Base-by-base conservation (phyloP, 2,329 filamentous ascomycete genomes). In the Cladosporium velox region DNA sequence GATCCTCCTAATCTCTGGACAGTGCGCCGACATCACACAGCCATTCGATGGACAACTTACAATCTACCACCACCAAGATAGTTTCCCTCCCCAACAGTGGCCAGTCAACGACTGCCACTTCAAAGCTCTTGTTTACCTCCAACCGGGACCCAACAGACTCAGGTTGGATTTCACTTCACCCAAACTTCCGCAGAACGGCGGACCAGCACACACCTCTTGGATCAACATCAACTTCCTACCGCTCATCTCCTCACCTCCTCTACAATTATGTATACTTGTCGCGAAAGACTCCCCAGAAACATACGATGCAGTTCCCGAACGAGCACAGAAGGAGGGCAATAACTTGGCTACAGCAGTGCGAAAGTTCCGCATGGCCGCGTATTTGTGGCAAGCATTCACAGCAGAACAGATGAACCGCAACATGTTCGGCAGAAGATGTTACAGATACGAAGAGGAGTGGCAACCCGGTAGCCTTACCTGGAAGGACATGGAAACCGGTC, bases 301-400 rank as follows among this genome's bases (percentile, higher is more conserved):
- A 1, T 97, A 91, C 73, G 93, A 98, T 79, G 89, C 92, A 4
- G 85, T 89, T 18, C 93, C 92, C 0, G 88, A 92, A 64, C 87
- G 91, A 59, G 82, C 86, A 65, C 87, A 91, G 77, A 88, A 86
- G 71, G 93, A 96, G 82, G 93, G 92, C 21, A 96, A 97, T 77
- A 86, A 85, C 1, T 76, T 98, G 41, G 89, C 93, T 12, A 88
- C 87, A 8, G 95, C 95, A 0, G 85, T 96, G 61, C 88, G 87
- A 73, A 99, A 99, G 77, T 97, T 95, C 76, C 88, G 93, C 69
- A 97, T 96, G 91, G 90, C 93, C 21, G 94, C 92, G 28, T 97
- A 98, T 76, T 83, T 98, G 15, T 98, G 95, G 93, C 95, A 99
- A 77, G 92, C 93, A 8, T 98, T 96, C 74, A 98, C 94, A 0